A percentile compares a stretch with the other conserved stretches of the same genome.
These are phyloP conservation scores for Paramarasmius palmivorus DNA, from an alignment of 1,284 basidiomycete species.

Conservation along the genomic window DNA sequence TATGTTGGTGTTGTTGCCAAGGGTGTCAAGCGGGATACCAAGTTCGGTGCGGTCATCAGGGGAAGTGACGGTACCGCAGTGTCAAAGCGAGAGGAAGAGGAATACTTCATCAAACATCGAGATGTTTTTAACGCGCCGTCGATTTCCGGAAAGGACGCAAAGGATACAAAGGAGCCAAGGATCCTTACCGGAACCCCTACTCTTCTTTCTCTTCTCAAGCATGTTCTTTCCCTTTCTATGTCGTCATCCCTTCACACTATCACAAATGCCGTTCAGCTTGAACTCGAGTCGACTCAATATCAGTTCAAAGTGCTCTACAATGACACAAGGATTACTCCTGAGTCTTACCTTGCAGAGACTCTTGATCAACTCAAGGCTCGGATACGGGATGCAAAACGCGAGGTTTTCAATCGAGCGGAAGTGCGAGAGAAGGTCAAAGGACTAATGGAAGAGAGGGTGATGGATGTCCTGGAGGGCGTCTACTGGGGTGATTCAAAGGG, in stretches of 20 bases:
- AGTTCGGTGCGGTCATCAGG: conserved; percentile 54
- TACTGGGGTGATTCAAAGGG: conserved; percentile 92
- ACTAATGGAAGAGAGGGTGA: conserved; percentile 94
- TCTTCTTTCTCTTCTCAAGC: not conserved
- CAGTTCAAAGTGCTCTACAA: conserved; percentile 99
- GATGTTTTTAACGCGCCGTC: conserved; percentile 76
- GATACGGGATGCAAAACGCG: conserved; percentile 84
- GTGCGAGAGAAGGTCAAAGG: conserved; percentile 87
- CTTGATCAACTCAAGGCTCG: conserved; percentile 91
- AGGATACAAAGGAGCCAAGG: conserved; percentile 88
- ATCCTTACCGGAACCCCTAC: not conserved
- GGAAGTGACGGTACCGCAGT: conserved; percentile 57
- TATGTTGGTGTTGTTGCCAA: conserved; percentile 98
- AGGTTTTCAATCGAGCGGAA: conserved; percentile 84
- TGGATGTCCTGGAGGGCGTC: conserved; percentile 95
- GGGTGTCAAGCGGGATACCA: conserved; percentile 49
- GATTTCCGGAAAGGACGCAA: conserved; percentile 89
- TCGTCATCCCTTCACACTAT: conserved; percentile 93
- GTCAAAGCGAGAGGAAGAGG: not conserved
- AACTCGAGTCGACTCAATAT: conserved; percentile 95
- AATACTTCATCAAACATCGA: conserved; percentile 21
- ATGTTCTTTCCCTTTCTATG: conserved; percentile 61
- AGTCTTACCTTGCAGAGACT: conserved; percentile 97
- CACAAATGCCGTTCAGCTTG: conserved; percentile 94
- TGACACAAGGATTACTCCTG: conserved; percentile 90